phyloP scores from a whole-genome alignment of 306 rosid species.

The Rosa persica region DNA sequence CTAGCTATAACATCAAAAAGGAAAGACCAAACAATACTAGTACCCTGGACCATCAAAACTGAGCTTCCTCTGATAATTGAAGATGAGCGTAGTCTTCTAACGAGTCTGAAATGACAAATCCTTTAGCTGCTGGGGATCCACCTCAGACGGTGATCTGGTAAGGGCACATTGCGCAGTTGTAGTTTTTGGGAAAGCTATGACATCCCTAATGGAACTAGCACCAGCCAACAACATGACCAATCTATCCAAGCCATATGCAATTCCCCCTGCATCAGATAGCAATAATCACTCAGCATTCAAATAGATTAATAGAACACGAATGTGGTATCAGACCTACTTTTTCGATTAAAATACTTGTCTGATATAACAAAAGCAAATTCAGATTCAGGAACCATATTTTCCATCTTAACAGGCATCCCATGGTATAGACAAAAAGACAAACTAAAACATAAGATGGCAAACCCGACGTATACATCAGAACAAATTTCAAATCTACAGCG shows the following conservation, averaged over 20 bases:
- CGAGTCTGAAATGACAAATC: slow-evolving; percentile 48
- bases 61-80: not conserved
- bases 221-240: slow-evolving; percentile 88
- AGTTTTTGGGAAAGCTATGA: slow-evolving; percentile 92
- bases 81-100: slow-evolving; percentile 5
- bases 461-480: no score
- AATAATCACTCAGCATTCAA: not conserved
- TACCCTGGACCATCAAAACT: not conserved
- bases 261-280: slow-evolving; percentile 63
- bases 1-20: not conserved
- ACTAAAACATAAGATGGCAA: no score
- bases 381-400: no score
- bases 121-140: slow-evolving; percentile 82
- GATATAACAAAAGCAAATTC: no score
- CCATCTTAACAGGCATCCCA: no score
- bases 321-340: no score
- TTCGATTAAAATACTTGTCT: no score
- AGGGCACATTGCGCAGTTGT: slow-evolving; percentile 96
- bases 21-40: not conserved
- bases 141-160: slow-evolving; percentile 78
- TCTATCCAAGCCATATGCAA: slow-evolving; percentile 89
- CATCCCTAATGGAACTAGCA: slow-evolving; percentile 89
- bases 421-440: no score
- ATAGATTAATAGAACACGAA: no score
- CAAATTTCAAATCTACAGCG: no score